Evolutionary conservation across 208 protist genomes (phyloP).

Genomic region (Crithidia acanthocephali): DNA sequence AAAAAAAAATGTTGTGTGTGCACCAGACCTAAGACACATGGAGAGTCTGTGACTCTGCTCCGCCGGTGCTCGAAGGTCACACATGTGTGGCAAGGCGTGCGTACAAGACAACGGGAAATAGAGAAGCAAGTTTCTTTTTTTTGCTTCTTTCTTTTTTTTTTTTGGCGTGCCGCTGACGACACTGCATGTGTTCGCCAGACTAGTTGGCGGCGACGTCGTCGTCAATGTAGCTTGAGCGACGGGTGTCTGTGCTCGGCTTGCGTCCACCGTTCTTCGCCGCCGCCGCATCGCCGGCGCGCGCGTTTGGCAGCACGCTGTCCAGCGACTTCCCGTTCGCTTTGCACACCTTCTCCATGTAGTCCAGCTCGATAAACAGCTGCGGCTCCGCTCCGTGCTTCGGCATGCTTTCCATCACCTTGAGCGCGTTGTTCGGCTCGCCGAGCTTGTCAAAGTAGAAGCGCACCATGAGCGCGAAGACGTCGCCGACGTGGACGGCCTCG

Average conservation of each 20-base stretch:
- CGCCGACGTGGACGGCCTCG: slow-evolving; percentile 90
- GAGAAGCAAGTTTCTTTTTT: background rate
- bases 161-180: background rate
- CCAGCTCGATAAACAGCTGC: slow-evolving; percentile 89
- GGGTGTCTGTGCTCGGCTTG: slow-evolving; percentile 22
- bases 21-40: too few species aligned
- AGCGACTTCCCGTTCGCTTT: slow-evolving; percentile 69
- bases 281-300: slow-evolving; percentile 5
- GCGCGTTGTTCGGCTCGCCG: slow-evolving; percentile 75
- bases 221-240: slow-evolving; percentile 33
- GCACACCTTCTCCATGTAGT: slow-evolving; percentile 89
- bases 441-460: slow-evolving; percentile 91
- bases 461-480: slow-evolving; percentile 96
- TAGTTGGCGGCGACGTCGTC: slow-evolving; percentile 26
- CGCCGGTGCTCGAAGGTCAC: too few species aligned
- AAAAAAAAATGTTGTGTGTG: too few species aligned
- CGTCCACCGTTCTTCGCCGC: slow-evolving; percentile 12
- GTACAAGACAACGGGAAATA: too few species aligned
- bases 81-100: too few species aligned
- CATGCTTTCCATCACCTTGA: slow-evolving; percentile 94
- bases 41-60: too few species aligned
- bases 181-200: background rate
- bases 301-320: slow-evolving; percentile 48
- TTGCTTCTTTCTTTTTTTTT: background rate
- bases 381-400: slow-evolving; percentile 86